Evolutionary conservation across 208 protist species (phyloP), one percentile per base, ranked within the genome.

Genomic region (Trypanosoma vivax): DNA sequence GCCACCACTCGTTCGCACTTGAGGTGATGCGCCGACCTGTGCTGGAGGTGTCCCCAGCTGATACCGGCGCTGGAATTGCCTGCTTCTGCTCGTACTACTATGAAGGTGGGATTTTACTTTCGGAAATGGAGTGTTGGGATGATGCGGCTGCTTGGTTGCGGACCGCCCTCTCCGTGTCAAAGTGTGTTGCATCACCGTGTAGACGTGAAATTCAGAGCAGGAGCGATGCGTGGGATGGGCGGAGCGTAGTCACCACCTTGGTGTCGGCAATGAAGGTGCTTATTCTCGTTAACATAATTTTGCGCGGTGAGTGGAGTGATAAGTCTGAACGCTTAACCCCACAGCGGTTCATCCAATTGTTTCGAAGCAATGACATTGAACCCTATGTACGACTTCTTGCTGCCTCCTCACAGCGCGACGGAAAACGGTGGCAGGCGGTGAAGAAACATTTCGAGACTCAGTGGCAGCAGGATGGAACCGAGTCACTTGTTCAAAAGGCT

Each of bases 71-170:
- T 0, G 50, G 55, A 24, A 13, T 78, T 7, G 34, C 46, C 0
- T 71, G 79, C 60, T 79, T 72, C 52, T 50, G 76, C 14, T 37
- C 39, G 10, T 86, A 84, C 47, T 76, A 76, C 46, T 50, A 46
- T 10, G 65, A 82, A 37, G 76, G 68, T 5, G 78, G 63, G 6
- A 39, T 80, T 7, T 46, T 86, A 7, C 59, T 79, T 27, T 61
- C 60, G 7, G 41, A 27, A 1, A 38, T 63, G 3, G 45, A 54
- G 2, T 61, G 49, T 30, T 84, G 77, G 67, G 60, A 51, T 6
- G 62, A 71, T 19, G 77, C 82, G 4, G 50, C 51, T 21, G 63
- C 60, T 38, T 70, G 37, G 65, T 59, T 60, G 38, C 60, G 52
- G 1, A 28, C 24, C 9, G 43, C 46, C 10, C 6, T 67, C 21